Percentiles rank a stretch among this genome's conserved stretches.
phyloP scores from a whole-genome alignment of 305 asterid species.

The Fraxinus floribunda region DNA sequence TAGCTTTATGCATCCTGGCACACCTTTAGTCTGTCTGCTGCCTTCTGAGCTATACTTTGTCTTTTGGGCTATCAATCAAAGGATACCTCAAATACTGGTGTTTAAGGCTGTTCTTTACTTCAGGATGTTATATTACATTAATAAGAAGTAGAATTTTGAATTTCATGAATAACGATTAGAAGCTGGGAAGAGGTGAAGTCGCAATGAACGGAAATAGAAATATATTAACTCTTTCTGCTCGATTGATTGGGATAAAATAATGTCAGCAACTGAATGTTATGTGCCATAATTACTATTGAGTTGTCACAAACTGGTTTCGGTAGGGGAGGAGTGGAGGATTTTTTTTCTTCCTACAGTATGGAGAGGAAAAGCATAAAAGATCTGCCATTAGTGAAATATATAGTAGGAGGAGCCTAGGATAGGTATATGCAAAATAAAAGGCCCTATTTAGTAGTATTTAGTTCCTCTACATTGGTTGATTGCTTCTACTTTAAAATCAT shows the following conservation, averaged over 20 bases:
- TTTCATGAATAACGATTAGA: background rate
- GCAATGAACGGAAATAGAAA: background rate
- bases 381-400: background rate
- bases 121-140: constrained; percentile 11
- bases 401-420: background rate
- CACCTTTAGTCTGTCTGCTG: background rate
- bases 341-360: background rate
- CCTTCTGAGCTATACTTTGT: background rate
- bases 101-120: constrained; percentile 11
- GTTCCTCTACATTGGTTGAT: background rate
- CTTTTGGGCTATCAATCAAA: background rate
- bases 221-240: background rate
- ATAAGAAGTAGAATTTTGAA: constrained; percentile 1
- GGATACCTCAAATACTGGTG: constrained; percentile 5
- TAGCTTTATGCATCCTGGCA: constrained; percentile 10
- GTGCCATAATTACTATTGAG: background rate
- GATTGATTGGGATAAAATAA: background rate
- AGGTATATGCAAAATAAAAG: background rate
- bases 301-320: background rate
- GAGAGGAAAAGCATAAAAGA: background rate
- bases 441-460: background rate
- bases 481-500: background rate
- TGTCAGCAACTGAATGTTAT: background rate
- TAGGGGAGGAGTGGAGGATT: background rate
- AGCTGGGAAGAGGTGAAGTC: background rate